Evolutionary conservation across 108 stramenopile species (phyloP), one percentile per base, ranked within the genome.

Genomic region (Cafeteria roenbergensis): DNA sequence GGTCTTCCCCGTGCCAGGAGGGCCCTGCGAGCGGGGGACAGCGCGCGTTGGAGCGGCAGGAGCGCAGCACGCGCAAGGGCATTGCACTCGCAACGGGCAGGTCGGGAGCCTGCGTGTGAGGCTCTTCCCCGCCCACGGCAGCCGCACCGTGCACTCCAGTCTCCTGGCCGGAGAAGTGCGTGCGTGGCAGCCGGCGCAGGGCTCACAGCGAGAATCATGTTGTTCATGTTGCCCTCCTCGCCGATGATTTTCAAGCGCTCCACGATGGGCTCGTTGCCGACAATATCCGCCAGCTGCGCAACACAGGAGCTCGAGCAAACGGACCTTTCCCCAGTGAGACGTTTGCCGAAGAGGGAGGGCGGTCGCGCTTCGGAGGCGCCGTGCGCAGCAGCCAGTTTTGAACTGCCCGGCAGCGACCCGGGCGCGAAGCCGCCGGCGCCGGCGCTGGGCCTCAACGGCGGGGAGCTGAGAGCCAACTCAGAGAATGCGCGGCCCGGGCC

Each of bases 191-290:
- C n/a, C n/a, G n/a, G n/a, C n/a, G 57, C 20, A 27, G 2, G 17
- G 30, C 59, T 9, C 37, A 61, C 59, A 0, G 68, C 68, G 1
- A 69, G 35, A 70, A 99, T 93, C 30, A 99, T 78, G 78, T 99
- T 93, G 50, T 95, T 95, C 71, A 95, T 73, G 71, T 99, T 99
- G 12, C 97, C 97, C 60, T 92, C 87, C 48, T 87, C 74, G 17
- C 89, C 90, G 71, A 99, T 93, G 50, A 91, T 90, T 36, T 75
- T 79, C 1, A 99, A 80, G 34, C 94, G 81, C 31, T 83, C 72
- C 28, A 96, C 53, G 6, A 93, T 94, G 57, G 95, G 92, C 75
- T 88, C 89, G 78, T 99, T 99, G 20, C 97, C 97, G 14, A 95
- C 93, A 27, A 99, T 88, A 65, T 94, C 88, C 27, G 86, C 75